Evolutionary conservation across 2,329 filamentous ascomycete genomes (phyloP).

Genomic region (Fusarium xylarioides): DNA sequence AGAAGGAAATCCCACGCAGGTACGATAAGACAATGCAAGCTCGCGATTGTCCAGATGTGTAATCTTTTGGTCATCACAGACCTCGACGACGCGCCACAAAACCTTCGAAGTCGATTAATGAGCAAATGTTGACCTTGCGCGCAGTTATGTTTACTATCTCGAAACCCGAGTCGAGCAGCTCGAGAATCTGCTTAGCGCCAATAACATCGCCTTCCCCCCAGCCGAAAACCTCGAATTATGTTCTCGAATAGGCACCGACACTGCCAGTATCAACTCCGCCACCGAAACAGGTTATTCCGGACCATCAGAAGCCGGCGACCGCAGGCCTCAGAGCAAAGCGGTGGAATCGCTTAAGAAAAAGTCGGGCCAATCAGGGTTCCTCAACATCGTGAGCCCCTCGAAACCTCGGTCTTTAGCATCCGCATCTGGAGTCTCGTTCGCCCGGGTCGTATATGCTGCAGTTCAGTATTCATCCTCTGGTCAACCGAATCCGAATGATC

Average conservation of each 20-base stretch:
- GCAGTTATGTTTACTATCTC: constrained; percentile 91
- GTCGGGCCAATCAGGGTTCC: constrained; percentile 59
- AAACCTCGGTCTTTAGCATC: constrained; percentile 85
- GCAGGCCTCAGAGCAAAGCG: constrained; percentile 44
- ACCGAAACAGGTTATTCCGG: constrained; percentile 48
- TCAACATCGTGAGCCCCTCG: constrained; percentile 79
- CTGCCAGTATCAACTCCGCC: constrained; percentile 43
- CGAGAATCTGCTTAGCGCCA: constrained; percentile 75
- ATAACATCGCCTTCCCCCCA: constrained; percentile 76
- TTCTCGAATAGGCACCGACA: constrained; percentile 58
- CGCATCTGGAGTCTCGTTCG: constrained; percentile 92
- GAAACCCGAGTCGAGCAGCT: constrained; percentile 87
- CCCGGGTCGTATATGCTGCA: constrained; percentile 90
- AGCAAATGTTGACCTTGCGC: constrained; percentile 32
- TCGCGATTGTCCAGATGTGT: constrained; percentile 11
- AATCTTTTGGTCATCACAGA: neutral
- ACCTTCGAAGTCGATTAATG: neutral
- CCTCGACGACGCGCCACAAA: neutral
- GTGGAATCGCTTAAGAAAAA: constrained; percentile 51
- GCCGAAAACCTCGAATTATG: constrained; percentile 74
- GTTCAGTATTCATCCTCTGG: constrained; percentile 77
- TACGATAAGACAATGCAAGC: constrained; percentile 61
- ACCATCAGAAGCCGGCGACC: constrained; percentile 45
- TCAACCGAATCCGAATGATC: constrained; percentile 59
- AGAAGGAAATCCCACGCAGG: constrained; percentile 91